Base-by-base conservation (phyloP, 768 basidiomycete species). In the Antrodiella citrinella region DNA sequence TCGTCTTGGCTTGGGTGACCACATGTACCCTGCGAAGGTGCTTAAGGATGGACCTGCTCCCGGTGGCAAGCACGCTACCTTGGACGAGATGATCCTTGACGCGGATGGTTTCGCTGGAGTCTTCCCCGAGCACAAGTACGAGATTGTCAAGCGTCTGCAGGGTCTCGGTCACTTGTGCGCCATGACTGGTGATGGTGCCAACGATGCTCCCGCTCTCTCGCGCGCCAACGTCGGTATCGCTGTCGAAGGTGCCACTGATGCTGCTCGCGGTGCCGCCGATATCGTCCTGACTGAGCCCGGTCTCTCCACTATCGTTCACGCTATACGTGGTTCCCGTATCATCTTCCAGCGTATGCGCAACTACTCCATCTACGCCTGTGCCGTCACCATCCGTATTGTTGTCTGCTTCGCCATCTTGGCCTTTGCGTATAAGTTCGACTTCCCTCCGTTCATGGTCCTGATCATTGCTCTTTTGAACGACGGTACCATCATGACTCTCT, bases 291-390 rank as follows among this genome's bases (percentile, higher is more conserved):
- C 92, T 35, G 94, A 98, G 67, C 95, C 95, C 51, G 95, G 95
- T 82, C 85, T 98, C 44, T 98, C 95, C 54, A 97, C 95, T 64
- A 97, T 98, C 65, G 92, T 98, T 57, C 93, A 97, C 69, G 95
- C 95, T 66, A 98, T 98, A 68, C 91, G 92, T 59, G 91, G 92
- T 54, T 96, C 95, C 26, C 94, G 95, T 76, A 73, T 96, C 73
- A 98, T 98, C 72, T 98, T 98, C 89, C 95, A 98, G 66, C 89
- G 95, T 72, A 97, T 98, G 95, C 76, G 95, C 61, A 98, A 98
- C 79, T 97, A 98, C 72, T 89, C 95, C 47, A 96, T 98, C 73
- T 93, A 92, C 67, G 89, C 90, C 25, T 93, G 91, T 65, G 82
- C 90, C 40, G 91, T 95, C 59, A 97, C 94, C 54, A 96, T 96